Evolutionary conservation across 176 grass and related monocot genomes (phyloP).

Genomic region (Bonia amplexicaulis): DNA sequence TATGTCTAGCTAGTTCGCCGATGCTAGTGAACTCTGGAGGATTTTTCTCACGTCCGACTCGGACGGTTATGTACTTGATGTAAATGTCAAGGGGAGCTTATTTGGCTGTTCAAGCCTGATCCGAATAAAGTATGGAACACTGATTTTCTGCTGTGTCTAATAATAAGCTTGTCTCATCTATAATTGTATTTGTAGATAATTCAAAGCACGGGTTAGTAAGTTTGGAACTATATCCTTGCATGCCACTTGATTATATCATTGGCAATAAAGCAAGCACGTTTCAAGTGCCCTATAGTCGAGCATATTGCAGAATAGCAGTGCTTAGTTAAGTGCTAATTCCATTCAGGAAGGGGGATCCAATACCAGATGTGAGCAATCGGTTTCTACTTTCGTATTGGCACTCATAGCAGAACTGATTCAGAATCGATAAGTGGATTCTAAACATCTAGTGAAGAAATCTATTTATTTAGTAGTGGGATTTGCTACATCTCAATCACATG

Average conservation of each 20-base stretch:
- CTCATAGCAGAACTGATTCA: background rate
- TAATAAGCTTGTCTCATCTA: background rate
- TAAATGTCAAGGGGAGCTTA: conserved; percentile 25
- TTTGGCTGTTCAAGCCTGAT: conserved; percentile 20
- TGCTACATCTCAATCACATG: background rate
- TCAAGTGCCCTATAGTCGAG: background rate
- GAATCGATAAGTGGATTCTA: background rate
- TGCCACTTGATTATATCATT: background rate
- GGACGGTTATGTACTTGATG: conserved; percentile 27
- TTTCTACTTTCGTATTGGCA: background rate
- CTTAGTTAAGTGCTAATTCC: background rate
- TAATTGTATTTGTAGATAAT: background rate
- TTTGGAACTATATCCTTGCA: background rate
- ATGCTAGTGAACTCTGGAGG: conserved; percentile 12
- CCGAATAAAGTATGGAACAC: conserved; percentile 36
- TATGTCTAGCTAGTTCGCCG: conserved; percentile 25
- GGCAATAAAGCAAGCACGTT: background rate
- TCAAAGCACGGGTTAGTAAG: background rate
- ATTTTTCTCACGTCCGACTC: background rate
- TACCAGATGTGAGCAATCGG: background rate
- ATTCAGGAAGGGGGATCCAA: background rate
- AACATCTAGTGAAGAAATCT: background rate
- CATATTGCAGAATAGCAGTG: background rate
- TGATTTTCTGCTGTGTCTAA: background rate
- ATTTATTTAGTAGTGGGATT: background rate